Evolutionary conservation across 106 monocot genomes (phyloP), one percentile per base, ranked within the genome.

Genomic region (Dendrobium officinale): DNA sequence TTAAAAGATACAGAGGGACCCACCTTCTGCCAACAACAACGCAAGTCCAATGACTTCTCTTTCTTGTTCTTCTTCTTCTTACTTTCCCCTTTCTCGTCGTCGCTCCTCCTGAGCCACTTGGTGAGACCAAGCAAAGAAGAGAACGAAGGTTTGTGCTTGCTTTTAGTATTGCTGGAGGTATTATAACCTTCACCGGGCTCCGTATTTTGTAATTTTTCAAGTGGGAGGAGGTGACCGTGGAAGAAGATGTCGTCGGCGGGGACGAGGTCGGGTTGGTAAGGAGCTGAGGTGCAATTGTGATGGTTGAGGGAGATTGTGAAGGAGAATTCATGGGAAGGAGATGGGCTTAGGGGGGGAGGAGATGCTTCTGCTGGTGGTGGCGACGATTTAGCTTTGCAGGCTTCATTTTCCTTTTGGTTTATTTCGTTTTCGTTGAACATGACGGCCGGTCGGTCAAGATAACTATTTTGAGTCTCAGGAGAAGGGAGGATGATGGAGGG

Each of bases 231-330:
- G 76, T 87, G 93, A 54, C 88, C 89, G 80, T 88, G 92, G 92
- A 92, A 85, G 93, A 89, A 89, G 86, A 93, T 88, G 78, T 93
- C 90, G 55, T 90, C 93, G 81, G 90, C 90, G 22, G 90, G 93
- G 49, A 86, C 80, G 6, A 90, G 80, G 79, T 93, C 96, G 77
- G 83, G 79, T 33, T 45, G 84, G 48, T 61, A 27, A 77, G 8
- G 75, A 41, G 41, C 4, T 83, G 49, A 42, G 70, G 79, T 68
- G 82, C 4, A 67, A 61, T 72, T 72, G 42, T 75, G 75, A 67
- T 86, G 84, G 74, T 85, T 83, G 88, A 93, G 74, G 76, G 91
- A 85, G 78, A 87, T 85, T 13, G 89, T 88, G 91, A 89, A 89
- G 83, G 86, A 87, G 85, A 92, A 92, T 17, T 92, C 92, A 83